Evolutionary conservation across 352 stramenopile genomes (phyloP).

Genomic region (Globisporangium yorkense): DNA sequence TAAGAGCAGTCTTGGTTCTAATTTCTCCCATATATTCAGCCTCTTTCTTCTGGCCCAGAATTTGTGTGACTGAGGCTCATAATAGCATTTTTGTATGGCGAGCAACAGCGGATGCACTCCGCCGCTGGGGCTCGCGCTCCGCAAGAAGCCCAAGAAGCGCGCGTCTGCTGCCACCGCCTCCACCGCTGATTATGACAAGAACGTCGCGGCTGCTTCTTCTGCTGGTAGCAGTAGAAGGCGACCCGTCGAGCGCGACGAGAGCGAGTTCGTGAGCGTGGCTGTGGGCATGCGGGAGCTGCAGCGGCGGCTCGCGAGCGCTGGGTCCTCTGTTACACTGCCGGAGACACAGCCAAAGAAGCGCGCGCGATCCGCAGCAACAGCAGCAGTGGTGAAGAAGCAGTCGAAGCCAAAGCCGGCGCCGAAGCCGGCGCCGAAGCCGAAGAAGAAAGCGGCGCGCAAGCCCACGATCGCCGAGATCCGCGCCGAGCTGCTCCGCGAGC

Average conservation of each 20-base stretch:
- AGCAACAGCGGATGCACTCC: too few relatives aligned
- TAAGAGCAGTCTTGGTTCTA: too few relatives aligned
- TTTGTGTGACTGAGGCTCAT: too few relatives aligned
- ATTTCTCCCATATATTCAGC: too few relatives aligned
- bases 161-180: too few relatives aligned
- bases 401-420: neutral
- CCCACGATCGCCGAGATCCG: conserved; percentile 39
- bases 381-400: neutral
- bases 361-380: neutral
- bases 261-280: conserved; percentile 72
- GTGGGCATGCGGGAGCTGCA: conserved; percentile 68
- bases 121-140: too few relatives aligned
- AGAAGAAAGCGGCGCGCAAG: conserved; percentile 10
- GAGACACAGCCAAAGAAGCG: conserved; percentile 5
- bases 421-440: neutral
- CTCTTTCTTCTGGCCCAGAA: too few relatives aligned
- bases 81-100: too few relatives aligned
- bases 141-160: too few relatives aligned
- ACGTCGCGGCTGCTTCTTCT: too few relatives aligned
- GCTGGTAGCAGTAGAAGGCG: neutral
- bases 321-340: neutral
- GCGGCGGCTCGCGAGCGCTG: conserved; percentile 31
- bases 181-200: too few relatives aligned
- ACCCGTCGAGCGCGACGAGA: conserved; percentile 21
- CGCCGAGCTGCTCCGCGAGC: conserved; percentile 34